Percentiles rank a stretch among this genome's conserved stretches.
Conservation (phyloP, 2,329 filamentous ascomycete genomes). For the Colletotrichum camelliae region DNA sequence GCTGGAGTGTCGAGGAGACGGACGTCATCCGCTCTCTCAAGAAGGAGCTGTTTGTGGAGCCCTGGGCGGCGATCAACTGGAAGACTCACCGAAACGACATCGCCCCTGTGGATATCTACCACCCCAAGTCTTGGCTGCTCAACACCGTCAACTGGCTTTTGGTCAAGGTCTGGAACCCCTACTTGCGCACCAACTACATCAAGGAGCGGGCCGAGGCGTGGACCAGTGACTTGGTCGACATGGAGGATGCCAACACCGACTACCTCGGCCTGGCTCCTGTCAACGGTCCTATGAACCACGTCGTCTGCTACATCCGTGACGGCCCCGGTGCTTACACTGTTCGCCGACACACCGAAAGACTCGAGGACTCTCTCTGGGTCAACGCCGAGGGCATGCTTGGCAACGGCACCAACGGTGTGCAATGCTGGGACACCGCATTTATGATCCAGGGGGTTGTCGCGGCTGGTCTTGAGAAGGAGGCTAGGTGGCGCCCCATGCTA, state of each 20-base stretch:
- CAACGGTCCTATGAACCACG: slow-evolving; percentile 87
- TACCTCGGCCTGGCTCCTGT: slow-evolving; percentile 88
- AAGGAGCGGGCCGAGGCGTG: slow-evolving; percentile 78
- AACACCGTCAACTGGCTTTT: slow-evolving; percentile 80
- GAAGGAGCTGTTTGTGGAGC: slow-evolving; percentile 82
- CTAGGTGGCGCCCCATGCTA: slow-evolving; percentile 83
- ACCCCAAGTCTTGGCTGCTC: slow-evolving; percentile 87
- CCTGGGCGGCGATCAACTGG: slow-evolving; percentile 82
- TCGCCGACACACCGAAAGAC: slow-evolving; percentile 76
- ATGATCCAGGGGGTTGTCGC: slow-evolving; percentile 82
- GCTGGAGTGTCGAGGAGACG: slow-evolving; percentile 78
- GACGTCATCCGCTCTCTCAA: slow-evolving; percentile 75
- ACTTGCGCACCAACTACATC: slow-evolving; percentile 70
- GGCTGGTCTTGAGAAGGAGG: slow-evolving; percentile 77
- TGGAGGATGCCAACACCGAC: slow-evolving; percentile 93
- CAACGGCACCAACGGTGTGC: slow-evolving; percentile 98
- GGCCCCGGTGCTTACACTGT: slow-evolving; percentile 78
- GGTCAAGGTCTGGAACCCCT: slow-evolving; percentile 81
- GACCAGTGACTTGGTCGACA: slow-evolving; percentile 82
- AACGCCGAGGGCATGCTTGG: slow-evolving; percentile 91
- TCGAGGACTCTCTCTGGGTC: slow-evolving; percentile 90
- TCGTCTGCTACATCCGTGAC: slow-evolving; percentile 84
- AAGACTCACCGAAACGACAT: slow-evolving; percentile 82
- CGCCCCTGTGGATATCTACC: slow-evolving; percentile 81
- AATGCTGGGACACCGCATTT: slow-evolving; percentile 96